phyloP scores from a whole-genome alignment of 495 filamentous ascomycete genomes.

The Penicillium canariense region DNA sequence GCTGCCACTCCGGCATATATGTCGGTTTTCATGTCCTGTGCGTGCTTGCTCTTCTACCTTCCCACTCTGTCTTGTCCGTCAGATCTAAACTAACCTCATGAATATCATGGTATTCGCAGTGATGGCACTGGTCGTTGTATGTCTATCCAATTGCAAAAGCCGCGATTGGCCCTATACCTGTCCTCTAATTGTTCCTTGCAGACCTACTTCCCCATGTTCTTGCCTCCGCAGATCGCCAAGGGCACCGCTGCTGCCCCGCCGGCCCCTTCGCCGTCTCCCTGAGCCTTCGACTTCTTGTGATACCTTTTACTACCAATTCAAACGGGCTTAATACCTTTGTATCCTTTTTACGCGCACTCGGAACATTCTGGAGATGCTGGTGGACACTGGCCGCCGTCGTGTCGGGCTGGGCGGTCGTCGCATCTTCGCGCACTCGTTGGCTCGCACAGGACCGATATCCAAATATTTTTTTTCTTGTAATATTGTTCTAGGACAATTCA shows the following conservation, averaged over 20 bases:
- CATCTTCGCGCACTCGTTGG: neutral
- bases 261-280: constrained; percentile 44
- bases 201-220: constrained; percentile 83
- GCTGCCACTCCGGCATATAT: constrained; percentile 76
- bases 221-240: constrained; percentile 54
- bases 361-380: neutral
- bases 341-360: neutral
- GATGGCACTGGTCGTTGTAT: constrained; percentile 71
- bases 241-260: constrained; percentile 43
- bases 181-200: constrained; percentile 26
- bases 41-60: constrained; percentile 29
- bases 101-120: constrained; percentile 45
- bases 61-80: neutral
- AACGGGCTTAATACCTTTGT: constrained; percentile 7
- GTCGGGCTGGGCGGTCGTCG: neutral
- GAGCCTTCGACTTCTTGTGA: constrained; percentile 12
- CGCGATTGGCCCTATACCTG: neutral
- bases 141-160: constrained; percentile 19
- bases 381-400: neutral
- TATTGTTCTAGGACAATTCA: neutral
- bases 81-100: constrained; percentile 13
- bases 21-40: constrained; percentile 81
- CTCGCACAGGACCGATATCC: constrained; percentile 19
- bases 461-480: constrained; percentile 7
- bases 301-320: constrained; percentile 12